phyloP scores from a whole-genome alignment of 805 yeast species.

The Ogataea paradorogensis region DNA sequence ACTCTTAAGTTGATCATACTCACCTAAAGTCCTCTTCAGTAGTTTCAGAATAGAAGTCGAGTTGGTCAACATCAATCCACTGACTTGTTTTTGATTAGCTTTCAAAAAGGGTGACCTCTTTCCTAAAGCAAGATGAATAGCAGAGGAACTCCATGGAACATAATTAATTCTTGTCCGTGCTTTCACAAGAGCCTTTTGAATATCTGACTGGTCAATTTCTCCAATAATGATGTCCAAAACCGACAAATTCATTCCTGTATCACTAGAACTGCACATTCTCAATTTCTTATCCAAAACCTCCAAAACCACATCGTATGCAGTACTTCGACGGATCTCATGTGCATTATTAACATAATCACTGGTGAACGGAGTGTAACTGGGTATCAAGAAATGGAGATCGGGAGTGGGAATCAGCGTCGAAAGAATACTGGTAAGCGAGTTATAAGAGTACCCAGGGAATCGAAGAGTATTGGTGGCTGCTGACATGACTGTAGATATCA shows the following conservation, averaged over 20 bases:
- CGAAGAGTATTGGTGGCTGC: constrained; percentile 83
- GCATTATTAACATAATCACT: constrained; percentile 57
- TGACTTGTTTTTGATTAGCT: constrained; percentile 47
- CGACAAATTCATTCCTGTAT: constrained; percentile 55
- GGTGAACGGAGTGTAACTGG: constrained; percentile 77
- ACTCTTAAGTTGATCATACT: constrained; percentile 75
- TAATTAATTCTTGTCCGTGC: constrained; percentile 68
- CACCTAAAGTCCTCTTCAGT: constrained; percentile 62
- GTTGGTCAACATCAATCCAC: constrained; percentile 83
- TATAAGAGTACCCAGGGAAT: constrained; percentile 89
- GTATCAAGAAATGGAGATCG: constrained; percentile 68
- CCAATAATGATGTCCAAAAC: constrained; percentile 70
- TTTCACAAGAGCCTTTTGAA: constrained; percentile 61
- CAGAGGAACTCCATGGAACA: constrained; percentile 82
- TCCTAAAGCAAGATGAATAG: constrained; percentile 76
- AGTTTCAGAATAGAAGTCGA: constrained; percentile 70
- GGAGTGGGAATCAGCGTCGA: constrained; percentile 86
- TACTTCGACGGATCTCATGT: constrained; percentile 60
- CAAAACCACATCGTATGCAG: constrained; percentile 81
- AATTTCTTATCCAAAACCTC: constrained; percentile 77
- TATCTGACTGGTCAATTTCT: constrained; percentile 64
- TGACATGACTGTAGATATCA: constrained; percentile 82
- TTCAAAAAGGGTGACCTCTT: constrained; percentile 59
- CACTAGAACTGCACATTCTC: constrained; percentile 56
- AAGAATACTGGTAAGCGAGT: constrained; percentile 75